Conservation (phyloP, 768 basidiomycete genomes). For the Lepiota brunneoincarnata region DNA sequence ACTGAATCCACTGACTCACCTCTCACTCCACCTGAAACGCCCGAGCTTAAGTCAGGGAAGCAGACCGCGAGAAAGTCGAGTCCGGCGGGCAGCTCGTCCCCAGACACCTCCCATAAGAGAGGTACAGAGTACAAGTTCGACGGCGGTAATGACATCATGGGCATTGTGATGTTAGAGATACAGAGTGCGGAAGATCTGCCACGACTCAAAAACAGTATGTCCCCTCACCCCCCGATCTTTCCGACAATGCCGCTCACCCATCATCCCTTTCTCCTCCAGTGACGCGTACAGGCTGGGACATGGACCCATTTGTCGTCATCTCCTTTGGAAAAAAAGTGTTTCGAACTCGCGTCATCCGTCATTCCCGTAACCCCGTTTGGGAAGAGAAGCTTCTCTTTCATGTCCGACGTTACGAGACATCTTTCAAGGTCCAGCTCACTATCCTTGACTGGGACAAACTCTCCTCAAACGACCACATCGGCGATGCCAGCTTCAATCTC, state of each 20-base stretch:
- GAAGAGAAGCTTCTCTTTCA: constrained; percentile 96
- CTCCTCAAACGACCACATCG: constrained; percentile 84
- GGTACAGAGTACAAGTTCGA: constrained; percentile 50
- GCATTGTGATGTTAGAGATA: constrained; percentile 95
- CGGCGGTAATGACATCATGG: constrained; percentile 78
- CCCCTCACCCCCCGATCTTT: background rate
- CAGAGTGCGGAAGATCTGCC: constrained; percentile 82
- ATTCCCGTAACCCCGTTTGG: constrained; percentile 83
- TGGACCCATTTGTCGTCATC: constrained; percentile 96
- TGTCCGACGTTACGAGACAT: constrained; percentile 81
- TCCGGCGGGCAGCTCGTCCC: constrained; percentile 5
- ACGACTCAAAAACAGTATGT: constrained; percentile 80
- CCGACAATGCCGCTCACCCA: background rate
- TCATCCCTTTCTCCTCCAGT: constrained; percentile 37
- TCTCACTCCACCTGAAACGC: background rate
- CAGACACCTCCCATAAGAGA: constrained; percentile 18
- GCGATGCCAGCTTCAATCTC: constrained; percentile 72
- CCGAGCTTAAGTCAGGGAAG: constrained; percentile 5
- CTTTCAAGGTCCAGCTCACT: constrained; percentile 74
- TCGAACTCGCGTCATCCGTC: constrained; percentile 84
- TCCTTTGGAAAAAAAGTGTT: constrained; percentile 98
- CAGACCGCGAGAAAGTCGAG: constrained; percentile 1
- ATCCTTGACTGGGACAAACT: constrained; percentile 98
- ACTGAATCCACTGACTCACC: background rate
- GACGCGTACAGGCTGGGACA: constrained; percentile 88